Base-by-base conservation (phyloP, 306 rosid genomes). In the Leucaena leucocephala region DNA sequence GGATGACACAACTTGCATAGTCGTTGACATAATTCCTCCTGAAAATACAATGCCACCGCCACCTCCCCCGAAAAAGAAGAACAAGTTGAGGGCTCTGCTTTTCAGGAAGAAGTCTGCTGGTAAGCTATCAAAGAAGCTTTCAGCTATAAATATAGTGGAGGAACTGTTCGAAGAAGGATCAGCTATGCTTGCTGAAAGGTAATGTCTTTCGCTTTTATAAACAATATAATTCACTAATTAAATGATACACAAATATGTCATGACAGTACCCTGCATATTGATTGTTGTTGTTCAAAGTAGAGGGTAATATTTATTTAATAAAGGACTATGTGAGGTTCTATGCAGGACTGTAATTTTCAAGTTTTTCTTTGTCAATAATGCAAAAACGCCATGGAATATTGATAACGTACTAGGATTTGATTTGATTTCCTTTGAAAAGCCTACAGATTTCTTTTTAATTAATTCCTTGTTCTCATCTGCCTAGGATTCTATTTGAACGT, bases 161-260 rank as follows among this genome's bases (percentile, higher is more conserved):
- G 98, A 94, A 78, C 80, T 94, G 44, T 94, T 94, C 46, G 98
- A 94, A 89, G 98, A 94, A 81, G 97, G 98, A 76, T 94, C 98
- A 1, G 98, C 98, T 8, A 90, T 94, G 98, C 97, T 94, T 78
- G 98, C 98, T 68, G 98, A 94, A 87, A 92, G 98, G 98, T 94
- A 49, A 73, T 78, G 36, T 58, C 57, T 5, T 68, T 83, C 59
- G 74, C 35, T 50, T 71, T 35, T 59, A 6, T 66, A 58, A 57
- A 10, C 50, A 27, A 17, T 2, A 7, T 66, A 67, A 11, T 63
- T 48, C 34, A 63, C 8, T 19, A 71, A 11, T 68, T 55, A 33
- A 63, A 6, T 27, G 8, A 11, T 43, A 7, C 13, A 34, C 27
- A 36, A 57, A 62, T 70, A 69, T 64, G 64, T 73, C 38, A 15